These are phyloP conservation scores for Diutina neorugosa DNA, from an alignment of 1,139 yeast species.

Conservation along the genomic window DNA sequence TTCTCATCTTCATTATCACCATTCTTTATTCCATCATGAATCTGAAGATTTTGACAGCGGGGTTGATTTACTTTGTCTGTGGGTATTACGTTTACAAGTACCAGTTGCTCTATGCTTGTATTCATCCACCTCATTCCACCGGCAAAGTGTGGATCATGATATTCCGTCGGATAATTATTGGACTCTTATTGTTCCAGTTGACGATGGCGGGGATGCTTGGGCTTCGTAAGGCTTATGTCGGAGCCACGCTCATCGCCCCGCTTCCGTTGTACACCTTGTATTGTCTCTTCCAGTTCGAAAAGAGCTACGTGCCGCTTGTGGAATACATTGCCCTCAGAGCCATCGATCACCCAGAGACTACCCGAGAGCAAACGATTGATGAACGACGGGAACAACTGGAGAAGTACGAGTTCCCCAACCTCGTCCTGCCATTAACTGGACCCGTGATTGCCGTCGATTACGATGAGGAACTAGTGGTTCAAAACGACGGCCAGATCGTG, in stretches of 20 bases:
- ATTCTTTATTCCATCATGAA: constrained; percentile 69
- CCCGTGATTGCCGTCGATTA: not conserved
- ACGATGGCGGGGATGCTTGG: constrained; percentile 90
- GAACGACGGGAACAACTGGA: not conserved
- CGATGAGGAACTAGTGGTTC: not conserved
- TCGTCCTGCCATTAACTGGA: not conserved
- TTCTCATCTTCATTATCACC: constrained; percentile 62
- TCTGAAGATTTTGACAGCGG: constrained; percentile 62
- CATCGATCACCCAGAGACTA: not conserved
- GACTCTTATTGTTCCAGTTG: constrained; percentile 64
- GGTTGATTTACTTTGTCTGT: constrained; percentile 56
- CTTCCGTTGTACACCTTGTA: not conserved
- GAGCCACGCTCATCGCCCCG: not conserved
- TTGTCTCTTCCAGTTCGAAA: not conserved
- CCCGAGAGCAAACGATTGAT: not conserved
- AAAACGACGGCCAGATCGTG: not conserved
- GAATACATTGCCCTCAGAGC: not conserved
- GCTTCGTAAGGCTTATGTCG: not conserved
- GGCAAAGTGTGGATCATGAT: constrained; percentile 84
- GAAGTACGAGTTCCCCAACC: constrained; percentile 1
- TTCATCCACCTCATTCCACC: constrained; percentile 82
- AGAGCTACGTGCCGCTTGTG: not conserved
- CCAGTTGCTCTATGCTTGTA: constrained; percentile 66
- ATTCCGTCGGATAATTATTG: constrained; percentile 59
- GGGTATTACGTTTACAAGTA: constrained; percentile 77